Evolutionary conservation across 2,329 filamentous ascomycete species (phyloP), one percentile per base, ranked within the genome.

Genomic region (Dryadomyces quercivorus): DNA sequence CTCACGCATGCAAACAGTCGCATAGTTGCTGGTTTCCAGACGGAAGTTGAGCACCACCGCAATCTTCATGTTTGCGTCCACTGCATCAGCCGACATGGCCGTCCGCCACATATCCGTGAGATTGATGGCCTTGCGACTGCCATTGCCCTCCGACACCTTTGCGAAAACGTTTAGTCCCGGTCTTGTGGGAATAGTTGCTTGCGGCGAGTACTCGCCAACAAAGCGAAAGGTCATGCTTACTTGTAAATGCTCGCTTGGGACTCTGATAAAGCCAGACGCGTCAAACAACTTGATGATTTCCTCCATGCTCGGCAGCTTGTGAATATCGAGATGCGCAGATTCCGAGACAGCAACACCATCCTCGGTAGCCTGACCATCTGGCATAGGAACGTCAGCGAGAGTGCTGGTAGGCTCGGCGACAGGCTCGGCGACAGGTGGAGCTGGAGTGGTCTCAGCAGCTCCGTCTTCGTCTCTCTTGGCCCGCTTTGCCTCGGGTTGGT

Each of bases 41-140:
- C 66, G 64, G 55, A 70, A 69, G 56, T 68, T 68, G 36, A 70
- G 63, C 8, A 65, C 62, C 8, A 70, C 67, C 18, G 67, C 67
- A 56, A 70, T 64, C 57, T 67, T 65, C 53, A 61, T 58, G 26
- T 62, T 60, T 16, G 63, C 61, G 10, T 5, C 22, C n/a, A 51
- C 46, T 6, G n/a, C 43, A 16, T 51, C 51, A 5, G 54, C 60
- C 34, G 54, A 48, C 7, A 55, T 46, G n/a, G 42, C 57, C 16
- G 53, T 13, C 8, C 53, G 58, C 51, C 55, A 61, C 8, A 59
- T 57, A 6, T 34, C 43, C 0, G 60, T 56, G 26, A 60, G 50
- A 43, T 60, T 61, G 44, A 62, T 43, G 31, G 60, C 59, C 20
- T 40, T 44, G 42, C 18, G 6, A 16, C 12, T 13, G 18, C 3